A percentile compares a stretch with the other conserved stretches of the same genome.
Conservation (phyloP, 1,284 basidiomycete genomes). For the Ceratobasidium sp. region DNA sequence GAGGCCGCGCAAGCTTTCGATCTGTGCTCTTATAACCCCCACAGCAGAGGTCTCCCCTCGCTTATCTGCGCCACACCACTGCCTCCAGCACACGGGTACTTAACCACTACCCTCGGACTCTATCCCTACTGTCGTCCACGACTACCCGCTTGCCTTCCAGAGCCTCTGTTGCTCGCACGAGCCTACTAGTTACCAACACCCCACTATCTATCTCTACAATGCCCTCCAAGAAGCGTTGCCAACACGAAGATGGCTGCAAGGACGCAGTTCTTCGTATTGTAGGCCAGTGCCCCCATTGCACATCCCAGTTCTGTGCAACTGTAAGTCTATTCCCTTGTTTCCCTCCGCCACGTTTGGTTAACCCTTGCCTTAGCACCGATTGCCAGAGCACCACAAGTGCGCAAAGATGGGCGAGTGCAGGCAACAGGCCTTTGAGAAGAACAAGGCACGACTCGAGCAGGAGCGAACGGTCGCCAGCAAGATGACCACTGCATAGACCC, state of each 20-base stretch:
- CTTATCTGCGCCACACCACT: conserved; percentile 1
- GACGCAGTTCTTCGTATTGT: conserved; percentile 78
- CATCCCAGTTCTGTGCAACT: conserved; percentile 71
- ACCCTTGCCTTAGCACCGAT: conserved; percentile 64
- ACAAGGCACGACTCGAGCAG: conserved; percentile 82
- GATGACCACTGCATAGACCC: conserved; percentile 72
- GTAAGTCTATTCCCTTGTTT: conserved; percentile 57
- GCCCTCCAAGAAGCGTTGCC: conserved; percentile 83
- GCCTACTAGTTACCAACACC: neutral
- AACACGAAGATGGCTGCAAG: conserved; percentile 70
- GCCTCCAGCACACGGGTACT: conserved; percentile 16
- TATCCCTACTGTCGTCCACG: conserved; percentile 12
- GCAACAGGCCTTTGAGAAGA: conserved; percentile 81
- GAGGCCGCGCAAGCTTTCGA: neutral
- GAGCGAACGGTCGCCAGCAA: conserved; percentile 84
- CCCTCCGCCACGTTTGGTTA: conserved; percentile 39
- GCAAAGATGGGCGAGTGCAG: conserved; percentile 77
- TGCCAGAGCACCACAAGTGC: conserved; percentile 81
- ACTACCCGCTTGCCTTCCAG: conserved; percentile 14
- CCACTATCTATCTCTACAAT: conserved; percentile 53
- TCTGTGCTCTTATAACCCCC: neutral
- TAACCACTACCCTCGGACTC: conserved; percentile 5
- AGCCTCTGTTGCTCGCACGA: conserved; percentile 6
- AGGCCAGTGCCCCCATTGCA: conserved; percentile 79
- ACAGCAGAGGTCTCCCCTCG: neutral